A percentile compares a stretch with the other conserved stretches of the same genome.
These are phyloP conservation scores for Cutaneotrichosporon sp. DNA, from an alignment of 1,284 basidiomycete species.

Conservation along the genomic window DNA sequence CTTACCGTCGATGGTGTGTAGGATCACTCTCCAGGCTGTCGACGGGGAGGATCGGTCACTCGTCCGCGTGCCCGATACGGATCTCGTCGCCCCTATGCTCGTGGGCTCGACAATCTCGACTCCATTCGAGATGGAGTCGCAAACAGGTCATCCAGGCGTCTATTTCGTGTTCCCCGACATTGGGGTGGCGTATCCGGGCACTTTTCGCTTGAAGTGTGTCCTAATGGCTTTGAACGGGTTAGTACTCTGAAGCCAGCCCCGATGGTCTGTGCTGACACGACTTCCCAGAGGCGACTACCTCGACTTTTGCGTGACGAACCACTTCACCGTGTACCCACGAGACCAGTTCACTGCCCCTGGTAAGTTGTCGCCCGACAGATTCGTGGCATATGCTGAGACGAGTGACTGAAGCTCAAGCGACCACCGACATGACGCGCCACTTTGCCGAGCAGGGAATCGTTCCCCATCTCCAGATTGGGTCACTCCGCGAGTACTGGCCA, in stretches of 20 bases:
- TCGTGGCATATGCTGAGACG: neutral
- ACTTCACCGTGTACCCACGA: neutral
- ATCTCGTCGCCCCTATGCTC: slow-evolving; percentile 56
- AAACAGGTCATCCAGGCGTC: slow-evolving; percentile 71
- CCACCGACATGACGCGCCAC: slow-evolving; percentile 4
- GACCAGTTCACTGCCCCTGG: neutral
- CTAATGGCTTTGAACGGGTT: neutral
- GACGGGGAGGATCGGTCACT: slow-evolving; percentile 40
- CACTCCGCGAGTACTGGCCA: slow-evolving; percentile 3
- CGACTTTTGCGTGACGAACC: neutral
- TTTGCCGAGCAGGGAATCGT: slow-evolving; percentile 3
- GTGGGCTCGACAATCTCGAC: slow-evolving; percentile 83
- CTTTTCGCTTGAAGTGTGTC: slow-evolving; percentile 64
- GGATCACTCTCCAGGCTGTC: slow-evolving; percentile 62
- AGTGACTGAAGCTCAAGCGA: slow-evolving; percentile 6
- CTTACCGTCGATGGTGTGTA: slow-evolving; percentile 77
- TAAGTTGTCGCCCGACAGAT: neutral
- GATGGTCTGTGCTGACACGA: neutral
- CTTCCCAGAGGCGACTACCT: neutral
- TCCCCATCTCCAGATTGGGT: neutral
- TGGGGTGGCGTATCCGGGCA: slow-evolving; percentile 73
- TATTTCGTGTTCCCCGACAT: slow-evolving; percentile 90
- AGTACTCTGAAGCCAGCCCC: too few species aligned
- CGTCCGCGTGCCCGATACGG: slow-evolving; percentile 25
- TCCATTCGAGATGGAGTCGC: slow-evolving; percentile 71